Evolutionary conservation across 768 basidiomycete species (phyloP).

Genomic region (Suillus brevipes): DNA sequence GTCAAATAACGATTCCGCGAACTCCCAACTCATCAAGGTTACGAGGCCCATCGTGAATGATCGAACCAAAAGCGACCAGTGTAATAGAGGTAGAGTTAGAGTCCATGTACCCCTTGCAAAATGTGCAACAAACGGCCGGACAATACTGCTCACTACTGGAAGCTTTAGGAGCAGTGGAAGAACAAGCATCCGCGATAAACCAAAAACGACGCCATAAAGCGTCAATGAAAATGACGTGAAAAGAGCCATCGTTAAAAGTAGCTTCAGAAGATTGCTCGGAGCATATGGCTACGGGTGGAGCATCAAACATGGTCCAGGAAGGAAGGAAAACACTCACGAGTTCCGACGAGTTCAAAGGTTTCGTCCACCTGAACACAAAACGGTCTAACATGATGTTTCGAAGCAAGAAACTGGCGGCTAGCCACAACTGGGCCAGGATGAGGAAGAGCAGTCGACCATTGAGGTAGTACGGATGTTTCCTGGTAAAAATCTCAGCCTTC

Average conservation of each 20-base stretch:
- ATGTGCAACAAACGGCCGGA: constrained; percentile 65
- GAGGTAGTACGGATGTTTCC: constrained; percentile 74
- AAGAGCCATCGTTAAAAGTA: constrained; percentile 40
- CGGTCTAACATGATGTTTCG: constrained; percentile 67
- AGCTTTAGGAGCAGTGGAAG: constrained; percentile 55
- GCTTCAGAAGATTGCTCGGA: constrained; percentile 18
- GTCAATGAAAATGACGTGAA: constrained; percentile 41
- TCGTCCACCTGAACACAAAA: constrained; percentile 48
- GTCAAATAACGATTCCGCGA: constrained; percentile 60
- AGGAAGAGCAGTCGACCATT: constrained; percentile 70
- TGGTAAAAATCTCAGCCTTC: constrained; percentile 25
- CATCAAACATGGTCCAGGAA: neutral
- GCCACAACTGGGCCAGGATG: constrained; percentile 48
- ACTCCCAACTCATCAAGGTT: constrained; percentile 64
- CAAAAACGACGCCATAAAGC: constrained; percentile 47
- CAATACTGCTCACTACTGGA: constrained; percentile 48
- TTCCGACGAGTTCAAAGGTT: constrained; percentile 12
- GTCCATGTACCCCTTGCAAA: constrained; percentile 61
- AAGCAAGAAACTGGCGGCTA: constrained; percentile 49
- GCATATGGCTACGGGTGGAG: constrained; percentile 20
- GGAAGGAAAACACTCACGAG: constrained; percentile 18
- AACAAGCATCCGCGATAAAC: constrained; percentile 43
- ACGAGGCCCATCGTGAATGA: constrained; percentile 52
- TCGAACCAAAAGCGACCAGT: constrained; percentile 45
- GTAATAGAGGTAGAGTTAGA: constrained; percentile 46